Evolutionary conservation across 106 monocot genomes (phyloP).

Genomic region (Narthecium ossifragum): DNA sequence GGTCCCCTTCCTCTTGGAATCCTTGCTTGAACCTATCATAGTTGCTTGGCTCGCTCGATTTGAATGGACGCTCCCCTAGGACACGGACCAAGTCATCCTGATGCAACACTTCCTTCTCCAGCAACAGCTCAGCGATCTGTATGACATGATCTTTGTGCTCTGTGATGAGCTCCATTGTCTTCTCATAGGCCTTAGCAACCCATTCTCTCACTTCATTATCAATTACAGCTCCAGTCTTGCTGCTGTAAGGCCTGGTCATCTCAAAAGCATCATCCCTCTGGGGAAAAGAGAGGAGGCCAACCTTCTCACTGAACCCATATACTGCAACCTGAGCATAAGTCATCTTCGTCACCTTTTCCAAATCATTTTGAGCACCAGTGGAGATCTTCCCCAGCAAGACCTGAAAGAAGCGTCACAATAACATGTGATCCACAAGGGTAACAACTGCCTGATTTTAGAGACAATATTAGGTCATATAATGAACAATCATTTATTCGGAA

Average conservation of each 20-base stretch:
- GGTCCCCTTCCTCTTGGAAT: conserved; percentile 32
- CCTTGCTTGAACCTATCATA: conserved; percentile 75
- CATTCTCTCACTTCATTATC: conserved; percentile 86
- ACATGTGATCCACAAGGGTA: too few relatives aligned
- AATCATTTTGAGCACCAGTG: conserved; percentile 90
- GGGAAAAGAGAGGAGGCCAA: conserved; percentile 92
- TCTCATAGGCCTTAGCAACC: conserved; percentile 66
- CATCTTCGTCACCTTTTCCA: conserved; percentile 98
- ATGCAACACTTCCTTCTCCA: conserved; percentile 91
- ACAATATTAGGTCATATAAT: too few relatives aligned
- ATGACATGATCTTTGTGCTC: conserved; percentile 67
- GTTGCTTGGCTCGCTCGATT: conserved; percentile 55
- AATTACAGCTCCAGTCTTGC: conserved; percentile 79
- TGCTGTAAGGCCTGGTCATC: conserved; percentile 84
- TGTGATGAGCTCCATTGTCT: conserved; percentile 52
- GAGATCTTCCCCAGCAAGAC: conserved; percentile 89
- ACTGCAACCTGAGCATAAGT: conserved; percentile 95
- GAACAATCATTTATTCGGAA: too few relatives aligned
- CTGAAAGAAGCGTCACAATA: conserved; percentile 20
- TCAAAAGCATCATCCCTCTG: conserved; percentile 69
- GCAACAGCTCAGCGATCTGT: conserved; percentile 80
- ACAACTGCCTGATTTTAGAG: too few relatives aligned
- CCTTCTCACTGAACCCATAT: conserved; percentile 98
- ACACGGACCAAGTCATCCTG: conserved; percentile 78
- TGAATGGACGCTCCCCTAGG: conserved; percentile 79